A percentile compares a stretch with the other conserved stretches of the same genome.
Evolutionary conservation across 2,329 filamentous ascomycete species (phyloP).

Genomic region (Trichoderma brevicompactum): DNA sequence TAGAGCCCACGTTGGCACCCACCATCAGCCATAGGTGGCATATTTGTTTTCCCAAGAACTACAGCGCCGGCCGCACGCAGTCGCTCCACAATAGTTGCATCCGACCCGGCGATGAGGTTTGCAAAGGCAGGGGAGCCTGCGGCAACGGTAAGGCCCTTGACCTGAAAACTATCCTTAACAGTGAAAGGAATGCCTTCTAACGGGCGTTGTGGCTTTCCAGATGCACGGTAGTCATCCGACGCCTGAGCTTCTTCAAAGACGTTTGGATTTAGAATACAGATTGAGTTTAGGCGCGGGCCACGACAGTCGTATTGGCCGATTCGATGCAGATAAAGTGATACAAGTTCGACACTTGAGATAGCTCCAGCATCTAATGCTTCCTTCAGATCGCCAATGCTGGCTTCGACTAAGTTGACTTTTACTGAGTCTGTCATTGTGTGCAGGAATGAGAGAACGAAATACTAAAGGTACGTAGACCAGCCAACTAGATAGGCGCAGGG

Average conservation of each 20-base stretch:
- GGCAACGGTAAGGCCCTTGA: not conserved
- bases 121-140: slow-evolving; percentile 1
- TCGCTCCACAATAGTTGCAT: not conserved
- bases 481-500: no score
- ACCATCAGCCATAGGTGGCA: not conserved
- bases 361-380: not conserved
- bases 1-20: not conserved
- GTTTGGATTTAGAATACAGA: not conserved
- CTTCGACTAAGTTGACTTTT: not conserved
- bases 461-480: no score
- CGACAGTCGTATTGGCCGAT: not conserved
- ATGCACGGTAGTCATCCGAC: not conserved
- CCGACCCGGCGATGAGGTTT: not conserved
- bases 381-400: slow-evolving; percentile 1
- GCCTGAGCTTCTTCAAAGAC: not conserved
- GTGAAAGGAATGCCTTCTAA: not conserved
- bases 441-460: no score
- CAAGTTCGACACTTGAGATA: not conserved
- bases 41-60: not conserved
- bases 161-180: not conserved
- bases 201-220: not conserved
- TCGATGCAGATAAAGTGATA: not conserved
- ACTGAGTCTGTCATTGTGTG: no score
- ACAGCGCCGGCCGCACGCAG: not conserved
- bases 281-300: not conserved